A percentile compares a stretch with the other conserved stretches of the same genome.
Evolutionary conservation across 2,329 filamentous ascomycete species (phyloP).

Genomic region (Talaromyces amestolkiae): DNA sequence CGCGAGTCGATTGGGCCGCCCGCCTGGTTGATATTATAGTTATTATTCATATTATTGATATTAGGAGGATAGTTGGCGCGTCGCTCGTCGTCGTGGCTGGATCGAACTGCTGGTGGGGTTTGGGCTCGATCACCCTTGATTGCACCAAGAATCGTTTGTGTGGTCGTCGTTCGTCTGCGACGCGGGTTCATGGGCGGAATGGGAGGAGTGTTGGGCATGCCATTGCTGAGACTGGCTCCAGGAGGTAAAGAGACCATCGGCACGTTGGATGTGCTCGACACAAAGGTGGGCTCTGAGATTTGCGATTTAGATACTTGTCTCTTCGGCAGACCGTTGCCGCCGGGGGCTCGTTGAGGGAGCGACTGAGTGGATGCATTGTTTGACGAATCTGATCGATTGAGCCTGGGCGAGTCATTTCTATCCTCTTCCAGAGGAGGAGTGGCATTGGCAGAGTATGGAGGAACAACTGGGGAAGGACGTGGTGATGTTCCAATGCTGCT

Average conservation of each 20-base stretch:
- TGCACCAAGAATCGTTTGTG: slow-evolving; percentile 40
- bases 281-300: slow-evolving; percentile 59
- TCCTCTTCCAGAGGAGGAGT: slow-evolving; percentile 53
- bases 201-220: slow-evolving; percentile 50
- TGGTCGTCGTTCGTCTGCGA: slow-evolving; percentile 51
- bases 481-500: slow-evolving; percentile 41
- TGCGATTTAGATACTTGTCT: slow-evolving; percentile 59
- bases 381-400: slow-evolving; percentile 3
- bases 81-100: slow-evolving; percentile 39
- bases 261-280: slow-evolving; percentile 56
- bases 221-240: slow-evolving; percentile 56
- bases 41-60: slow-evolving; percentile 7
- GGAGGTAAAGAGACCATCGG: slow-evolving; percentile 57
- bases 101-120: slow-evolving; percentile 24
- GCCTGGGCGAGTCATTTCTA: slow-evolving; percentile 41
- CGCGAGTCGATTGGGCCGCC: slow-evolving; percentile 31
- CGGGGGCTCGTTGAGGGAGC: slow-evolving; percentile 31
- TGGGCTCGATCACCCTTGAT: slow-evolving; percentile 36
- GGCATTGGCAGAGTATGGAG: slow-evolving; percentile 49
- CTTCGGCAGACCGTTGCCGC: slow-evolving; percentile 47
- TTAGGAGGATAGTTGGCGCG: slow-evolving; percentile 27
- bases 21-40: slow-evolving; percentile 9
- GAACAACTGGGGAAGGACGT: slow-evolving; percentile 46
- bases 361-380: slow-evolving; percentile 3
- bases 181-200: slow-evolving; percentile 61